Evolutionary conservation across 148 eudicot genomes (phyloP).

Genomic region (Vaccinium vitisidaea): DNA sequence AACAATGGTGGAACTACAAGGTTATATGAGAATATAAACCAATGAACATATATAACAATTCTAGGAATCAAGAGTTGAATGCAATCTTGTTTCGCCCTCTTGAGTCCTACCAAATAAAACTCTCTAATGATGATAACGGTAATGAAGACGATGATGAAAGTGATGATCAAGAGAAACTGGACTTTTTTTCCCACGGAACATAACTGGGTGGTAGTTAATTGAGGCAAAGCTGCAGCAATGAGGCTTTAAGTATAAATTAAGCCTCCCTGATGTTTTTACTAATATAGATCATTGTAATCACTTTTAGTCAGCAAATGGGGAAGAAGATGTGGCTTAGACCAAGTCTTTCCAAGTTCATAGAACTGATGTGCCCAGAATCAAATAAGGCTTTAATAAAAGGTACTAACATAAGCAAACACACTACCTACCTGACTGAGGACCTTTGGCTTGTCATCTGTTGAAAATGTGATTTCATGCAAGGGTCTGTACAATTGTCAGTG

Average conservation of each 20-base stretch:
- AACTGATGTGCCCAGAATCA: conserved; percentile 5
- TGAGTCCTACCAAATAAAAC: neutral
- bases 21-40: neutral
- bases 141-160: neutral
- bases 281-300: neutral
- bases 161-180: neutral
- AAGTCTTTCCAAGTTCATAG: neutral
- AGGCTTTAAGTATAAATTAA: neutral
- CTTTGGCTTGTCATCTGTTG: conserved; percentile 86
- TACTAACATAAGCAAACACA: conserved; percentile 11
- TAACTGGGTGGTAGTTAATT: neutral
- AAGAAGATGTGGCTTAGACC: neutral
- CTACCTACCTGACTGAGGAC: conserved; percentile 72
- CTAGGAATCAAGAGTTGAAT: neutral
- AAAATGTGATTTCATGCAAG: conserved; percentile 84
- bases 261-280: neutral
- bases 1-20: neutral
- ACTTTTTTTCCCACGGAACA: neutral
- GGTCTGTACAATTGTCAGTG: conserved; percentile 48
- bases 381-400: neutral
- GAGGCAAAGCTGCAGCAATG: neutral
- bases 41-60: neutral
- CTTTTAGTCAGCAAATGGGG: neutral
- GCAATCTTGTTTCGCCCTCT: neutral
- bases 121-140: neutral